Percentiles rank a stretch among this genome's conserved stretches.
Conservation (phyloP, 2,329 filamentous ascomycete genomes). For the Chaetomiaceae sp. region DNA sequence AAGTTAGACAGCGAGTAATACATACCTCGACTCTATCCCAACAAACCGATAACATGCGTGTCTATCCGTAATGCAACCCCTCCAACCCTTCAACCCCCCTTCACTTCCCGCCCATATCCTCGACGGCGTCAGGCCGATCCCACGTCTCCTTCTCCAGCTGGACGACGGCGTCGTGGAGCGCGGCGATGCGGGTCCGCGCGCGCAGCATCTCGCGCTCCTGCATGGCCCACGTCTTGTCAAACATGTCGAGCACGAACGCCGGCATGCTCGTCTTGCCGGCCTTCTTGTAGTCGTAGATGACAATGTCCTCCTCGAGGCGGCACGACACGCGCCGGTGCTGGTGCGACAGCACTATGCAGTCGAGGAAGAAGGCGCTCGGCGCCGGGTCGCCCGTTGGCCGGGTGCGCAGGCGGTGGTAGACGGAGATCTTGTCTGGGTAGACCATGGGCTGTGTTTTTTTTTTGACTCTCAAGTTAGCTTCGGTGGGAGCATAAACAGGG, state of each 20-base stretch:
- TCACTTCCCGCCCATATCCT: slow-evolving; percentile 54
- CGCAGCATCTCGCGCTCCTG: slow-evolving; percentile 53
- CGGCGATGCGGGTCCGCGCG: slow-evolving; percentile 49
- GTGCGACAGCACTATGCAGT: slow-evolving; percentile 69
- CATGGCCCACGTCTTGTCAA: slow-evolving; percentile 34
- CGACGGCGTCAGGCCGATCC: slow-evolving; percentile 65
- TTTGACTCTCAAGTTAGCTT: no score
- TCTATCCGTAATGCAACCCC: not conserved
- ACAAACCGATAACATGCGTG: no score
- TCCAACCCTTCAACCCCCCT: not conserved
- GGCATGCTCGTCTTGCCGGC: slow-evolving; percentile 37
- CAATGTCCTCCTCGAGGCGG: slow-evolving; percentile 70
- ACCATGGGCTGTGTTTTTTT: slow-evolving; percentile 69
- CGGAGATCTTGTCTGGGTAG: slow-evolving; percentile 76
- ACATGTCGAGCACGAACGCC: slow-evolving; percentile 37
- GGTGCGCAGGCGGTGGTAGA: slow-evolving; percentile 69
- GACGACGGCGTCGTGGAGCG: slow-evolving; percentile 54
- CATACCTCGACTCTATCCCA: no score
- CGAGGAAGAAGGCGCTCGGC: slow-evolving; percentile 53
- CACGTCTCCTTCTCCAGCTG: slow-evolving; percentile 67
- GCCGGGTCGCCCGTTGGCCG: slow-evolving; percentile 39
- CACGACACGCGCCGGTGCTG: slow-evolving; percentile 67
- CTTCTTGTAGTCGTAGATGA: slow-evolving; percentile 61
- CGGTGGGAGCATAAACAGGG: no score
- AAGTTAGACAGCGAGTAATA: no score